phyloP scores from a whole-genome alignment of 495 filamentous ascomycete species.

The Viridothelium virens region DNA sequence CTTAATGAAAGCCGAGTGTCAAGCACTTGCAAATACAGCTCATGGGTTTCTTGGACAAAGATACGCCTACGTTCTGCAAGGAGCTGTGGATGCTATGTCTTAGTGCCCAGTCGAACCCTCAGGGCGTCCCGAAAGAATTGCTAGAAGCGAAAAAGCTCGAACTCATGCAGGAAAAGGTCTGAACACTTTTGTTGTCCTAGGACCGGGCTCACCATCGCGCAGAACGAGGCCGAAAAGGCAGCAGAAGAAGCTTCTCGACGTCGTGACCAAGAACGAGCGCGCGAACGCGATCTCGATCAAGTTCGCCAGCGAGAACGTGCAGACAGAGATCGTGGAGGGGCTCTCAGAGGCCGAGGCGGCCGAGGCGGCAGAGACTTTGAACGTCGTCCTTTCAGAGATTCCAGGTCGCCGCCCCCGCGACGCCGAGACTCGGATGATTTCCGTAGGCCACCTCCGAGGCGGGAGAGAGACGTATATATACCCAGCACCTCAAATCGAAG shows the following conservation, averaged over 20 bases:
- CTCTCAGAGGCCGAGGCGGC: constrained; percentile 23
- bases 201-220: constrained; percentile 10
- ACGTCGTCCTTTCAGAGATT: constrained; percentile 36
- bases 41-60: constrained; percentile 90
- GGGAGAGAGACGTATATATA: constrained; percentile 53
- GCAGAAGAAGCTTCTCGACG: constrained; percentile 65
- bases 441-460: constrained; percentile 46
- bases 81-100: constrained; percentile 86
- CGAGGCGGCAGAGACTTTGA: constrained; percentile 42
- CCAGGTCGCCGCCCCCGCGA: constrained; percentile 57
- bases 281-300: constrained; percentile 54
- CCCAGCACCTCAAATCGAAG: constrained; percentile 30
- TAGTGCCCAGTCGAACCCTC: constrained; percentile 78
- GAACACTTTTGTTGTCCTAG: not conserved
- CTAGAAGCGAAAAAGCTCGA: constrained; percentile 94
- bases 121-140: constrained; percentile 89
- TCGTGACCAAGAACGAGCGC: constrained; percentile 54
- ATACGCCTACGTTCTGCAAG: constrained; percentile 84
- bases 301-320: constrained; percentile 66
- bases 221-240: constrained; percentile 79
- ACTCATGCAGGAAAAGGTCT: constrained; percentile 85
- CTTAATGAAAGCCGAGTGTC: constrained; percentile 68
- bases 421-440: constrained; percentile 47
- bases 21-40: constrained; percentile 89
- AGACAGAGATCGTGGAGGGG: constrained; percentile 56